Conservation (phyloP, 495 filamentous ascomycete species). For the Tuber calosporum region DNA sequence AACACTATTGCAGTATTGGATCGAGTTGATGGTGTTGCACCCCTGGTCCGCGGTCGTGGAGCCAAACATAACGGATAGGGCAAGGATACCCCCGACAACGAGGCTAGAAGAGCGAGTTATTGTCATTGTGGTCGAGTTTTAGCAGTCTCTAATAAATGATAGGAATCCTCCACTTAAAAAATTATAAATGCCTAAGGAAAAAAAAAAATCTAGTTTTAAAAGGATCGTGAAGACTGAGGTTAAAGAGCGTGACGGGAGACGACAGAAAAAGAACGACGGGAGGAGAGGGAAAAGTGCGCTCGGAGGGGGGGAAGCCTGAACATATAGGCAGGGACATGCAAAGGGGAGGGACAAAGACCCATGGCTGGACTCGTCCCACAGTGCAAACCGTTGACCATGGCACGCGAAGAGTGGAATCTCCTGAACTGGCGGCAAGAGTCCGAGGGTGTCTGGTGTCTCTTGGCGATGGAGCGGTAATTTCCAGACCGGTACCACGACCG, state of each 20-base stretch:
- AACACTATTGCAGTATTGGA: constrained; percentile 56
- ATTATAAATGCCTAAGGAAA: neutral
- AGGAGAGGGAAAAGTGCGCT: constrained; percentile 2
- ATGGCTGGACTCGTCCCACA: neutral
- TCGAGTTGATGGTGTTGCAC: constrained; percentile 37
- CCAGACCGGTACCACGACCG: neutral
- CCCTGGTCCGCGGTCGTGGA: constrained; percentile 14
- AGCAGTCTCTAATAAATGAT: neutral
- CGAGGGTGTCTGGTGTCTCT: neutral
- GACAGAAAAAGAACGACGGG: constrained; percentile 1
- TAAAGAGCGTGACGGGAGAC: constrained; percentile 23
- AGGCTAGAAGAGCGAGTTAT: constrained; percentile 28
- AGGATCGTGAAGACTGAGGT: constrained; percentile 17
- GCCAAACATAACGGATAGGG: constrained; percentile 19
- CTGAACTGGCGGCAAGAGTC: neutral
- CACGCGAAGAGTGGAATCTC: neutral
- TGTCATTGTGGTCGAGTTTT: constrained; percentile 15
- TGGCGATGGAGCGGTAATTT: neutral
- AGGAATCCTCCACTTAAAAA: constrained; percentile 3
- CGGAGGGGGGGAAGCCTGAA: neutral
- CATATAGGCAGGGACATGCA: constrained; percentile 21
- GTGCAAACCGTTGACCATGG: neutral
- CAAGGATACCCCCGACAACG: constrained; percentile 22
- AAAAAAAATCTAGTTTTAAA: constrained; percentile 12
- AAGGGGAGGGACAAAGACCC: constrained; percentile 2